Conservation (phyloP, 805 yeast species). For the Brettanomyces custersianus region DNA sequence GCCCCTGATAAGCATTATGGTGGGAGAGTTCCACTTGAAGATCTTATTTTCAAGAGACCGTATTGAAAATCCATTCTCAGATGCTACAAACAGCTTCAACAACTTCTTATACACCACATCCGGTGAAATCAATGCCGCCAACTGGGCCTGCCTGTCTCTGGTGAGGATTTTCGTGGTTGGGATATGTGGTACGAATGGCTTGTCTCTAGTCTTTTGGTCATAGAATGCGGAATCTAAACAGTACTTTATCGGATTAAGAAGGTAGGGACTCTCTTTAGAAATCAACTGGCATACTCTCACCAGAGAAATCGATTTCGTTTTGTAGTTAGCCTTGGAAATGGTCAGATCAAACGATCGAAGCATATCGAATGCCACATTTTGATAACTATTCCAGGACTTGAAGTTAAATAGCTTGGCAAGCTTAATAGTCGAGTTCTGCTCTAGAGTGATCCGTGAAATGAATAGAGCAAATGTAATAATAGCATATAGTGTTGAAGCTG, state of each 20-base stretch:
- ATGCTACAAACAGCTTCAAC: conserved; percentile 59
- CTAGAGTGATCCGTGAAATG: conserved; percentile 27
- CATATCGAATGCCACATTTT: conserved; percentile 34
- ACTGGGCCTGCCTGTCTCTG: conserved; percentile 27
- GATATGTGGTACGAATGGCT: conserved; percentile 3
- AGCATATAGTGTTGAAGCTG: background rate
- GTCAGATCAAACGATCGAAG: conserved; percentile 39
- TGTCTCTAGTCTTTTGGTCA: conserved; percentile 3
- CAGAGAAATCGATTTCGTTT: conserved; percentile 15
- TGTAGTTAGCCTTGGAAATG: conserved; percentile 20
- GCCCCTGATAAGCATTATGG: conserved; percentile 65
- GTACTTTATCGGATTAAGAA: conserved; percentile 36
- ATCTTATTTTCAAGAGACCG: conserved; percentile 76
- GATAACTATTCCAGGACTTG: conserved; percentile 34
- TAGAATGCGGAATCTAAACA: conserved; percentile 34
- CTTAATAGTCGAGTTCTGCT: conserved; percentile 9
- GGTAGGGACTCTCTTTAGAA: conserved; percentile 24
- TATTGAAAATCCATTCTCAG: conserved; percentile 80
- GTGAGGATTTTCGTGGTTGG: conserved; percentile 30
- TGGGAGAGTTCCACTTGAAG: conserved; percentile 86
- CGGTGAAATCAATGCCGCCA: conserved; percentile 29
- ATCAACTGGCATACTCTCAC: background rate
- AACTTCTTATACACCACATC: conserved; percentile 38
- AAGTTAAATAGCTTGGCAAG: conserved; percentile 13
- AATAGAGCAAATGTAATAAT: conserved; percentile 21